Evolutionary conservation across 2,329 filamentous ascomycete species (phyloP).

Genomic region (Hymenoscyphus linearis): DNA sequence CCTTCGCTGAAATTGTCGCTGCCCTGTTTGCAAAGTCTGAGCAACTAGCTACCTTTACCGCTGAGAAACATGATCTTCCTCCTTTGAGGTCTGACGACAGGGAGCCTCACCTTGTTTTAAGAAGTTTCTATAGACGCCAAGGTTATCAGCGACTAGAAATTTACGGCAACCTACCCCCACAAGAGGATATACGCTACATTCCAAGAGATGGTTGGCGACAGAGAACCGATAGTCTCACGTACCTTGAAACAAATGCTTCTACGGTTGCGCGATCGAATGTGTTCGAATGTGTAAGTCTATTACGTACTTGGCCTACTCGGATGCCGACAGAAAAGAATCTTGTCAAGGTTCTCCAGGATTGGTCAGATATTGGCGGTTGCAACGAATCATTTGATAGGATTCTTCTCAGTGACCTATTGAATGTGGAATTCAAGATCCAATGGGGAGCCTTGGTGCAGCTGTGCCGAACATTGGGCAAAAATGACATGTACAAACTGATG

Average conservation of each 20-base stretch:
- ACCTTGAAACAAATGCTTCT: too few relatives aligned
- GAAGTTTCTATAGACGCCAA: constrained; percentile 8
- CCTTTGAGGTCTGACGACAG: constrained; percentile 1
- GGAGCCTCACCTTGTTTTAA: constrained; percentile 10
- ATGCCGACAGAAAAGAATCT: constrained; percentile 27
- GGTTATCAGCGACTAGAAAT: neutral
- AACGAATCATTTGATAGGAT: constrained; percentile 24
- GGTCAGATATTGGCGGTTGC: constrained; percentile 37
- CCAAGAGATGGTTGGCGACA: constrained; percentile 13
- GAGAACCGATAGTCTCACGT: too few relatives aligned
- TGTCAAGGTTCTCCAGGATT: constrained; percentile 28
- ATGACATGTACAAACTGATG: constrained; percentile 36
- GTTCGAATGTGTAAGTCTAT: constrained; percentile 23
- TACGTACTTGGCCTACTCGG: constrained; percentile 24
- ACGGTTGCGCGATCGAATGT: constrained; percentile 14
- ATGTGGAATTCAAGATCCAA: constrained; percentile 30
- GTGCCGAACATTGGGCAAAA: constrained; percentile 26
- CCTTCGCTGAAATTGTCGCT: constrained; percentile 12
- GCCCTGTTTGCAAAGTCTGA: constrained; percentile 17
- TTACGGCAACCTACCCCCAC: neutral
- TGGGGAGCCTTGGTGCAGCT: constrained; percentile 41
- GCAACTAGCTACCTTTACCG: constrained; percentile 16
- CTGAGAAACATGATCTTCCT: neutral
- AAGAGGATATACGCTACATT: constrained; percentile 7
- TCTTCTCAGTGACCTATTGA: constrained; percentile 38